phyloP scores from a whole-genome alignment of 2,329 filamentous ascomycete genomes.

The Huntiella decipiens region DNA sequence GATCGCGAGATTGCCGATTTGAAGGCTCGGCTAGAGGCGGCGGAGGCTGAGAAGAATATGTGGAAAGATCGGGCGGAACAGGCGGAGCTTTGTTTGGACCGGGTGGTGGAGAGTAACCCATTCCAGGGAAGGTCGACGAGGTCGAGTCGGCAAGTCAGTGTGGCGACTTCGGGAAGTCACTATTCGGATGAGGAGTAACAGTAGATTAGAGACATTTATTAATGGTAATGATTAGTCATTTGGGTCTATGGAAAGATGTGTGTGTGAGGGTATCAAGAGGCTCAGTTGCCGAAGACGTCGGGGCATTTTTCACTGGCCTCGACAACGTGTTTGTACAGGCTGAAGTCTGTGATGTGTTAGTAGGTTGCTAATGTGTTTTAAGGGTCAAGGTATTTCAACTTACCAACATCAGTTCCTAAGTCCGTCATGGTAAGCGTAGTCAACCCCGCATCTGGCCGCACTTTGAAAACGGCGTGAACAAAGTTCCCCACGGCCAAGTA shows the following conservation, averaged over 20 bases:
- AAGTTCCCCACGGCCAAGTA: constrained; percentile 51
- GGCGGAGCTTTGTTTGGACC: constrained; percentile 32
- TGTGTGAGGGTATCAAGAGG: too few relatives aligned
- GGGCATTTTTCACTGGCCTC: constrained; percentile 39
- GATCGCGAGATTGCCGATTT: constrained; percentile 1
- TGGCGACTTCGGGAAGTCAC: background rate
- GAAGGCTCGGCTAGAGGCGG: constrained; percentile 4
- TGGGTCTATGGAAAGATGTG: too few relatives aligned
- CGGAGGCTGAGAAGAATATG: constrained; percentile 19
- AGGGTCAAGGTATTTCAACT: constrained; percentile 18
- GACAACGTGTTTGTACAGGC: constrained; percentile 48
- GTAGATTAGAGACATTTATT: background rate
- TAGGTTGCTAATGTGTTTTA: background rate
- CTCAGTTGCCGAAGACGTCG: too few relatives aligned
- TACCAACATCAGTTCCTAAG: constrained; percentile 50
- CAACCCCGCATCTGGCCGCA: constrained; percentile 52
- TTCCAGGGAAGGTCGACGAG: constrained; percentile 14
- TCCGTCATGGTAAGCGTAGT: constrained; percentile 52
- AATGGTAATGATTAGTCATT: too few relatives aligned
- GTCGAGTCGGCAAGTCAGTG: background rate
- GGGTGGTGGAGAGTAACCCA: constrained; percentile 21
- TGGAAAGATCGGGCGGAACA: constrained; percentile 38
- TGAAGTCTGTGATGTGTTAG: constrained; percentile 41
- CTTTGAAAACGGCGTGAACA: constrained; percentile 63
- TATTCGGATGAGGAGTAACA: background rate